Conservation (phyloP, 1,284 basidiomycete genomes). For the Porphyrellus sp. region DNA sequence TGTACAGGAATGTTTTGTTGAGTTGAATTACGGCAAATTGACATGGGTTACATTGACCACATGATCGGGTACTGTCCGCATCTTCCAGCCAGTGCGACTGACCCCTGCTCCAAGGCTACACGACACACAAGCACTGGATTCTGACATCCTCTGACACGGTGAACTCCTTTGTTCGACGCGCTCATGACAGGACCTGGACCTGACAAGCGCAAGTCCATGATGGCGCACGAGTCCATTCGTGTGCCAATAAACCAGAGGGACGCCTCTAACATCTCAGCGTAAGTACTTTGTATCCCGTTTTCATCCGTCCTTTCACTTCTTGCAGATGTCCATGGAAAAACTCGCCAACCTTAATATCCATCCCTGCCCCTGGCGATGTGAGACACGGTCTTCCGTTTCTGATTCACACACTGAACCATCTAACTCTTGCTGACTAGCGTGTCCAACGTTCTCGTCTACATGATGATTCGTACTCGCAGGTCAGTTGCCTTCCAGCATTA, state of each 20-base stretch:
- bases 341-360: conserved; percentile 20
- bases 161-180: conserved; percentile 6
- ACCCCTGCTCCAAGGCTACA: conserved; percentile 1
- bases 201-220: conserved; percentile 11
- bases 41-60: neutral
- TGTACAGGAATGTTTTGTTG: neutral
- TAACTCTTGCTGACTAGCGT: conserved; percentile 17
- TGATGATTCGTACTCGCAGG: conserved; percentile 14
- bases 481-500: conserved; percentile 14
- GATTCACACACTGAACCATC: conserved; percentile 1
- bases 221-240: conserved; percentile 10
- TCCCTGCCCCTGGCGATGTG: conserved; percentile 19
- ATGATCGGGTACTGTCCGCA: neutral
- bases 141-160: conserved; percentile 15
- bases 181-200: conserved; percentile 11
- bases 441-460: conserved; percentile 3
- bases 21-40: neutral
- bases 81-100: neutral
- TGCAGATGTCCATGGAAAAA: conserved; percentile 22
- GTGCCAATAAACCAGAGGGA: conserved; percentile 30
- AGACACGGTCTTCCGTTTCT: conserved; percentile 7
- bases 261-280: conserved; percentile 29
- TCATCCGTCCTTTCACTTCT: conserved; percentile 7
- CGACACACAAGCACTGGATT: neutral
- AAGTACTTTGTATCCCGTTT: conserved; percentile 8